Evolutionary conservation across 2,329 filamentous ascomycete genomes (phyloP), one percentile per base, ranked within the genome.

Genomic region (Fusarium chlamydosporum): DNA sequence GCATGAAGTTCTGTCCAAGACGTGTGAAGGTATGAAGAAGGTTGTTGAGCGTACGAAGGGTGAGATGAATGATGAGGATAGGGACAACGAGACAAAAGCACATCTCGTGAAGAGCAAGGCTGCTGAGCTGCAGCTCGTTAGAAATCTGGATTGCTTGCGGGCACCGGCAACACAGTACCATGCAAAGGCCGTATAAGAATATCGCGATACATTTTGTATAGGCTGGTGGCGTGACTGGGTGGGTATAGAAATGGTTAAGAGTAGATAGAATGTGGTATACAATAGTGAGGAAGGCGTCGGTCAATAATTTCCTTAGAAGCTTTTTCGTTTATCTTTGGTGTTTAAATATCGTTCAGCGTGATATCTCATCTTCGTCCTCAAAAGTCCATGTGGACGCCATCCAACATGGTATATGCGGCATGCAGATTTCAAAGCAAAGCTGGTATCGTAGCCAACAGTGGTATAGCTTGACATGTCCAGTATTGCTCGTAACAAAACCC

Each of bases 111-210:
- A 86, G 76, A 96, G 91, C 59, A 93, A 94, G 79, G 94, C 94
- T n/a, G 91, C 93, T 9, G 96, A 99, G 82, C 86, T 99, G 70
- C 89, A 90, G 76, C 85, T 98, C 40, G 91, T 96, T 53, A 85
- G 93, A 72, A 93, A 95, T 77, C 80, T 92, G 61, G 84, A 83
- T 56, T 89, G 89, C 66, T 77, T 97, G 76, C 82, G 89, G 54
- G 79, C 88, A 62, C 94, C 94, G 12, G 80, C 85, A 42, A 79
- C 90, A 11, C 83, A 87, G 70, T 90, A 94, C 79, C 82, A 82
- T 67, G 89, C 90, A 7, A 82, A 81, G 76, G 81, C 76, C 66
- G 79, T 88, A 74, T 85, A 77, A 71, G 35, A 18, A 41, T 11
- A 29, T 26, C 10, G 12, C 27, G 23, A 20, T 43, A 20, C 20